Evolutionary conservation across 805 yeast species (phyloP).

Genomic region (Priceomyces melissophilus): DNA sequence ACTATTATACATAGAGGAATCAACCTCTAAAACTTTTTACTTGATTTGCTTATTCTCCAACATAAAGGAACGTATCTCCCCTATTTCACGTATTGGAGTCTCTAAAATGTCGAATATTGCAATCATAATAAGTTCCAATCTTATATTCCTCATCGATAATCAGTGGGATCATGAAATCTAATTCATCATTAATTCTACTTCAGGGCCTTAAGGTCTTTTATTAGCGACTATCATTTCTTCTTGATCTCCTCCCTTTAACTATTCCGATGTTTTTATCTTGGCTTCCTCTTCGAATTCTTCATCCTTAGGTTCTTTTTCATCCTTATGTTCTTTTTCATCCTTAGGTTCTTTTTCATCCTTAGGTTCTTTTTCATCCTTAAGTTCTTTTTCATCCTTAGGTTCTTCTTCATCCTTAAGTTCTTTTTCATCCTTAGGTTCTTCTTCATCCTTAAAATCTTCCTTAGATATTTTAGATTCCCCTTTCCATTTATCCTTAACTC

Average conservation of each 20-base stretch:
- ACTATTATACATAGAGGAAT: too few species aligned
- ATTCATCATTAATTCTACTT: too few species aligned
- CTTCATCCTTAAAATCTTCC: neutral
- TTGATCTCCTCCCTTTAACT: neutral
- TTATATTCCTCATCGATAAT: too few species aligned
- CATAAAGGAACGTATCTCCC: too few species aligned
- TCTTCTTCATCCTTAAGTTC: conserved; percentile 3
- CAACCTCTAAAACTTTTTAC: too few species aligned
- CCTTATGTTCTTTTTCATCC: neutral
- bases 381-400: conserved; percentile 1
- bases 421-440: conserved; percentile 1
- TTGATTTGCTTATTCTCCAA: too few species aligned
- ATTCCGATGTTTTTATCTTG: conserved; percentile 2
- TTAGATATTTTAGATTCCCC: neutral
- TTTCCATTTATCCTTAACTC: neutral
- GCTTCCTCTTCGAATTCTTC: neutral
- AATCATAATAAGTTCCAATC: too few species aligned
- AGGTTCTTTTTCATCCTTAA: neutral
- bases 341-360: neutral
- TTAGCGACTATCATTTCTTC: neutral
- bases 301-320: neutral
- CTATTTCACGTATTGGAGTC: too few species aligned
- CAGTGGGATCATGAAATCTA: too few species aligned
- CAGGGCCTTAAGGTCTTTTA: too few species aligned
- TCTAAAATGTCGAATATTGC: too few species aligned